A percentile compares a stretch with the other conserved stretches of the same genome.
Evolutionary conservation across 345 rosid species (phyloP).

Genomic region (Salix brachista): DNA sequence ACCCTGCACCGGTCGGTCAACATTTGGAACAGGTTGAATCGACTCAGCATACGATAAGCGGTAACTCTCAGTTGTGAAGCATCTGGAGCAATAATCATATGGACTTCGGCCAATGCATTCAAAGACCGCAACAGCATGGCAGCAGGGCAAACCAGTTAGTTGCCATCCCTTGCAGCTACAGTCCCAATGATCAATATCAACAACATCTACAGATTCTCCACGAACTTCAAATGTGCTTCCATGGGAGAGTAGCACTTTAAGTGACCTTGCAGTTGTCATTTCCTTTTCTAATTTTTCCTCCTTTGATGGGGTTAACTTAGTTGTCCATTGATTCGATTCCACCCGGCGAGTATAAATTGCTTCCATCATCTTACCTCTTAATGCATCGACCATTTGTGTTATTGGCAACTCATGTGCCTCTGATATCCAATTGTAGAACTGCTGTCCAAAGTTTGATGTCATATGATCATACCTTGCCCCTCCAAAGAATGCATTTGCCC

Average conservation of each 20-base stretch:
- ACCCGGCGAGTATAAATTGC: constrained; percentile 59
- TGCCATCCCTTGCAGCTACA: constrained; percentile 86
- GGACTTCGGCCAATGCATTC: constrained; percentile 53
- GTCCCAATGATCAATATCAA: constrained; percentile 63
- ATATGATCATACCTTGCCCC: constrained; percentile 79
- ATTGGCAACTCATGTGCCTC: constrained; percentile 89
- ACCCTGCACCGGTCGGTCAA: constrained; percentile 46
- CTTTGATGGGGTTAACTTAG: constrained; percentile 66
- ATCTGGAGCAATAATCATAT: constrained; percentile 67
- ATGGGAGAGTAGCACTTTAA: constrained; percentile 47
- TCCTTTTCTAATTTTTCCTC: constrained; percentile 76
- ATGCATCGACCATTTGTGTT: constrained; percentile 70
- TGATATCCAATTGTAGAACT: constrained; percentile 86
- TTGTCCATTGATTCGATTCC: constrained; percentile 64
- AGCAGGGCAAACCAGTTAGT: constrained; percentile 69
- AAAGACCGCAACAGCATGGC: constrained; percentile 74
- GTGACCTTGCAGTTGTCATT: constrained; percentile 39
- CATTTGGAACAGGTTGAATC: constrained; percentile 73
- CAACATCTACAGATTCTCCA: constrained; percentile 53
- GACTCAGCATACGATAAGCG: constrained; percentile 13
- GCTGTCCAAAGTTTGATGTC: constrained; percentile 67
- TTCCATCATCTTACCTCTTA: constrained; percentile 88
- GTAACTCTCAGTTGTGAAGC: constrained; percentile 22
- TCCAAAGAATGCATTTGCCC: constrained; percentile 74
- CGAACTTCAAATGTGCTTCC: constrained; percentile 62